These are phyloP conservation scores for Asterophora parasitica DNA, from an alignment of 768 basidiomycete genomes.

Conservation along the genomic window DNA sequence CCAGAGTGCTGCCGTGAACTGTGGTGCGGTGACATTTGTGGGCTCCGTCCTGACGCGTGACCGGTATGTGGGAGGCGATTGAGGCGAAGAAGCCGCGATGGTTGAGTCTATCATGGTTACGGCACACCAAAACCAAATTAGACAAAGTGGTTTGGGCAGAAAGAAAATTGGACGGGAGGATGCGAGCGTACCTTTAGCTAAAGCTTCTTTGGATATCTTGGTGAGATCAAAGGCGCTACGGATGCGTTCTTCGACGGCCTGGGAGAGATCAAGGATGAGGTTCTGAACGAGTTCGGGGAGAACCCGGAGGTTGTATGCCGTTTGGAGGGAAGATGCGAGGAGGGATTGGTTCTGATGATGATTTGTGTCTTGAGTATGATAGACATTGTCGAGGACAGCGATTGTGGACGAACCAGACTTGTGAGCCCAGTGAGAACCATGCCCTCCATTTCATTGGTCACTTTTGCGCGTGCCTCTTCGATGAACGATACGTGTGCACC, in stretches of 20 bases:
- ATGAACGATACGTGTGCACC: conserved; percentile 67
- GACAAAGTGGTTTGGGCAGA: neutral
- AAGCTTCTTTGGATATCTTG: conserved; percentile 80
- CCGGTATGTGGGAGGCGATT: conserved; percentile 61
- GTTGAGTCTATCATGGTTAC: conserved; percentile 16
- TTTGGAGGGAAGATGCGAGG: conserved; percentile 91
- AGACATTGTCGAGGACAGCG: neutral
- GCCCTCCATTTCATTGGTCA: conserved; percentile 84
- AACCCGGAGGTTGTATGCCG: conserved; percentile 86
- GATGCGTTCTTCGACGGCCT: conserved; percentile 79
- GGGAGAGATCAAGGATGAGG: conserved; percentile 73
- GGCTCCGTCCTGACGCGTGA: conserved; percentile 89
- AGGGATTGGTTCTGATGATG: conserved; percentile 75
- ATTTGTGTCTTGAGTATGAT: conserved; percentile 5
- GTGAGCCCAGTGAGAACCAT: conserved; percentile 82
- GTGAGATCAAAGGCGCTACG: conserved; percentile 80
- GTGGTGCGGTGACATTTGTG: conserved; percentile 80
- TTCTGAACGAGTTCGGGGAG: conserved; percentile 79
- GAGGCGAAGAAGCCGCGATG: conserved; percentile 20
- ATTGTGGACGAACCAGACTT: conserved; percentile 55
- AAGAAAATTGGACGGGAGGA: neutral
- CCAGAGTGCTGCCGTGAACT: conserved; percentile 84
- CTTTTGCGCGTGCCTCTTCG: conserved; percentile 60
- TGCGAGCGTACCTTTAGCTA: conserved; percentile 59
- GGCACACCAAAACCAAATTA: neutral